phyloP scores from a whole-genome alignment of 305 asterid species.

The Vinca major region DNA sequence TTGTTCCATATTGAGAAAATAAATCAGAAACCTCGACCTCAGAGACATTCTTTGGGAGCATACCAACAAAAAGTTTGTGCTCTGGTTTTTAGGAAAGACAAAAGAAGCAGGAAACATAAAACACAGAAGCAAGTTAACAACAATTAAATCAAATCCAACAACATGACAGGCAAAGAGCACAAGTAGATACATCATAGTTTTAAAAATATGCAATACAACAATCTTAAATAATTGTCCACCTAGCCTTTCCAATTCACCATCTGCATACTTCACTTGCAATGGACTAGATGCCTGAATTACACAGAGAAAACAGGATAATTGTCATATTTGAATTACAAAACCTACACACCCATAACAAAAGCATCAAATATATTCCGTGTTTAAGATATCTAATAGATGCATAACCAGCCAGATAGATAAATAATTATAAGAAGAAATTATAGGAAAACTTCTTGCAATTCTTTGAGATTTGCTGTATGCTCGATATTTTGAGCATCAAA shows the following conservation, averaged over 20 bases:
- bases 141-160: conserved; percentile 6
- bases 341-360: conserved; percentile 13
- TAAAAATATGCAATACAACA: neutral
- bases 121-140: conserved; percentile 6
- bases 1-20: conserved; percentile 73
- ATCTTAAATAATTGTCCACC: conserved; percentile 40
- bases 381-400: neutral
- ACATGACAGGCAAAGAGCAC: neutral
- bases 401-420: neutral
- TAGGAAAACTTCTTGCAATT: too few species aligned
- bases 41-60: conserved; percentile 88
- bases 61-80: conserved; percentile 89
- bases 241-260: conserved; percentile 98
- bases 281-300: conserved; percentile 85
- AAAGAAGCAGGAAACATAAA: conserved; percentile 9
- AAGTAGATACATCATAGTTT: conserved; percentile 8
- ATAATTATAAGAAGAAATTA: neutral
- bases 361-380: neutral
- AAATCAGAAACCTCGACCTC: conserved; percentile 61
- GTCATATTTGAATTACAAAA: conserved; percentile 27
- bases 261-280: conserved; percentile 96
- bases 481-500: neutral
- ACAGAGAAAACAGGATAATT: conserved; percentile 26
- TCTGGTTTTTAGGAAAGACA: conserved; percentile 35
- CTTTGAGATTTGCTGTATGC: too few species aligned